These are phyloP conservation scores for Boletus rubescentipes DNA, from an alignment of 768 basidiomycete species.

Conservation along the genomic window DNA sequence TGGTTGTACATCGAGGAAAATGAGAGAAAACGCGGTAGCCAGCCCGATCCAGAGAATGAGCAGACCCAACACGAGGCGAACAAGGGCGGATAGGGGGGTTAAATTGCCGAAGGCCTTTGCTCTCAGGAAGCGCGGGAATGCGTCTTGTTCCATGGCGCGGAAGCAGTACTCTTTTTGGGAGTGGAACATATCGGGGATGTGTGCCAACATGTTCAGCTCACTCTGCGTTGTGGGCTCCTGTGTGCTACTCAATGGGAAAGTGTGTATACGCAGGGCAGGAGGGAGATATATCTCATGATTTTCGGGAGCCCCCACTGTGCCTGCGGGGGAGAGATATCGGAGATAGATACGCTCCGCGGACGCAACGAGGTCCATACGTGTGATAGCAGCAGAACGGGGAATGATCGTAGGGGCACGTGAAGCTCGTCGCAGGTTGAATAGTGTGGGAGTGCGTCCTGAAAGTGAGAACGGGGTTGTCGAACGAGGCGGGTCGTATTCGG, in stretches of 20 bases:
- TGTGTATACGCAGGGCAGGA: slow-evolving; percentile 85
- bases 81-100: slow-evolving; percentile 86
- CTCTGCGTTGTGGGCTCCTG: slow-evolving; percentile 66
- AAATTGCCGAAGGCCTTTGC: slow-evolving; percentile 98
- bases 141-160: slow-evolving; percentile 94
- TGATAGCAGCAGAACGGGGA: slow-evolving; percentile 87
- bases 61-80: slow-evolving; percentile 82
- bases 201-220: slow-evolving; percentile 77
- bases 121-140: slow-evolving; percentile 90
- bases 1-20: slow-evolving; percentile 92
- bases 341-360: slow-evolving; percentile 96
- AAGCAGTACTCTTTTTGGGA: slow-evolving; percentile 97
- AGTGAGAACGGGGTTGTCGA: slow-evolving; percentile 80
- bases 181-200: slow-evolving; percentile 96
- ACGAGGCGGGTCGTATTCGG: slow-evolving; percentile 51
- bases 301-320: slow-evolving; percentile 73
- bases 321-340: slow-evolving; percentile 86
- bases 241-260: slow-evolving; percentile 79
- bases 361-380: slow-evolving; percentile 83
- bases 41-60: slow-evolving; percentile 95
- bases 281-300: slow-evolving; percentile 99
- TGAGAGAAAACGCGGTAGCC: slow-evolving; percentile 82
- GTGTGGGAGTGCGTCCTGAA: slow-evolving; percentile 70
- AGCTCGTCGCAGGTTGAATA: slow-evolving; percentile 73
- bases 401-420: slow-evolving; percentile 94